Evolutionary conservation across 257 asterid species (phyloP).

Genomic region (Rauvolfia tetraphylla): DNA sequence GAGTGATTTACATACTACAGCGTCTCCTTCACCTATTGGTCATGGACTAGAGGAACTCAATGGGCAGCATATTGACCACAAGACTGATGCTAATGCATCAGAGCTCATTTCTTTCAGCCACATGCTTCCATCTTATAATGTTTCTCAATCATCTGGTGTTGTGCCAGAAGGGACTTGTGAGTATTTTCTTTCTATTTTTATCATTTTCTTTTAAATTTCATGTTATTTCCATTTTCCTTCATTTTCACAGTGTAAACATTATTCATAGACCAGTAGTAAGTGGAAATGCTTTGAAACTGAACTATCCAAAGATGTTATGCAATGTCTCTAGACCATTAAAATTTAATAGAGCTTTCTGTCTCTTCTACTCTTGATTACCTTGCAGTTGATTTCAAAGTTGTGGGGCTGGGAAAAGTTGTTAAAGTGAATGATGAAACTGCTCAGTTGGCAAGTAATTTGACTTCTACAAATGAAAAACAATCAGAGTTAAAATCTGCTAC

Average conservation of each 20-base stretch:
- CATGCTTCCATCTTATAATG: constrained; percentile 27
- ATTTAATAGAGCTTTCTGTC: constrained; percentile 8
- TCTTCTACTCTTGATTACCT: constrained; percentile 11
- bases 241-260: background rate
- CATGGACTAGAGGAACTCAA: constrained; percentile 40
- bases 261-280: too few relatives aligned
- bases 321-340: background rate
- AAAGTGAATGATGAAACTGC: constrained; percentile 30
- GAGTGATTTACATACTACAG: constrained; percentile 20
- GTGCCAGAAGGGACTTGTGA: constrained; percentile 42
- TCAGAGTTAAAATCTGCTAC: constrained; percentile 36
- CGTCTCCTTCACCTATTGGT: constrained; percentile 27
- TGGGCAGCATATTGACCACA: constrained; percentile 32
- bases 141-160: constrained; percentile 20
- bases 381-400: constrained; percentile 30
- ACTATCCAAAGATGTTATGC: background rate
- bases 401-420: constrained; percentile 20
- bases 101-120: constrained; percentile 28
- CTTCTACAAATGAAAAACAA: constrained; percentile 27
- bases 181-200: constrained; percentile 9
- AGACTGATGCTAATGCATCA: constrained; percentile 20
- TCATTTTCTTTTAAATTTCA: background rate
- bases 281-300: background rate
- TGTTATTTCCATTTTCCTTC: background rate
- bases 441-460: constrained; percentile 20